Conservation (phyloP, 768 basidiomycete genomes). For the Galerina marginata region DNA sequence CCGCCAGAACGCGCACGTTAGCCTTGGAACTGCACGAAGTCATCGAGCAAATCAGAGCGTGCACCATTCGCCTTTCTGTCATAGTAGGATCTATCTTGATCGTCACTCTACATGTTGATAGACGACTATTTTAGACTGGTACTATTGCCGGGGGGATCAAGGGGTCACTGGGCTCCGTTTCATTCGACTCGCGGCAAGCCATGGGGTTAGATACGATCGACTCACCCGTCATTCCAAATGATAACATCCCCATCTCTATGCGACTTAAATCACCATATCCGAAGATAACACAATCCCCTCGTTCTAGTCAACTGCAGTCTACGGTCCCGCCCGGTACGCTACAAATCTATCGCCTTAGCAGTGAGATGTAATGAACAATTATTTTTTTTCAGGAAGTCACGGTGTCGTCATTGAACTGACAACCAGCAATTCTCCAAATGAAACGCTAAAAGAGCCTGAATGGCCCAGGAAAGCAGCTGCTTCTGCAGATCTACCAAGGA, state of each 20-base stretch:
- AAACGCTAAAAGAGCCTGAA: not conserved
- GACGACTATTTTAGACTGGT: not conserved
- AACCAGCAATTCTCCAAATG: too few relatives aligned
- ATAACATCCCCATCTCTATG: not conserved
- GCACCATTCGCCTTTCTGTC: constrained; percentile 15
- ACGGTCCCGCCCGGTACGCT: not conserved
- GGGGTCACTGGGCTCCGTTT: too few relatives aligned
- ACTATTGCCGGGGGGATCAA: not conserved
- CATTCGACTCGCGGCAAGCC: not conserved
- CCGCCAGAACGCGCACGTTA: constrained; percentile 59
- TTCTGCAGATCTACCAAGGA: constrained; percentile 18
- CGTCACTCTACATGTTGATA: not conserved
- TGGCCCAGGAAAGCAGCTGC: not conserved
- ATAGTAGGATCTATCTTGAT: not conserved
- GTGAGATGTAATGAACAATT: not conserved
- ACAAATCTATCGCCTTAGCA: not conserved
- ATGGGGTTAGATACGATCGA: not conserved
- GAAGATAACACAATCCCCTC: not conserved
- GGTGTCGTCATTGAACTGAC: too few relatives aligned
- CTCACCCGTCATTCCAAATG: not conserved
- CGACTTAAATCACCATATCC: not conserved
- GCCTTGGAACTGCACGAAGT: constrained; percentile 48
- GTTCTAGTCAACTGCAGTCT: not conserved
- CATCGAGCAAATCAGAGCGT: constrained; percentile 26
- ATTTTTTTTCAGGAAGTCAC: not conserved